A percentile compares a stretch with the other conserved stretches of the same genome.
Evolutionary conservation across 345 rosid species (phyloP).

Genomic region (Theobroma cacao): DNA sequence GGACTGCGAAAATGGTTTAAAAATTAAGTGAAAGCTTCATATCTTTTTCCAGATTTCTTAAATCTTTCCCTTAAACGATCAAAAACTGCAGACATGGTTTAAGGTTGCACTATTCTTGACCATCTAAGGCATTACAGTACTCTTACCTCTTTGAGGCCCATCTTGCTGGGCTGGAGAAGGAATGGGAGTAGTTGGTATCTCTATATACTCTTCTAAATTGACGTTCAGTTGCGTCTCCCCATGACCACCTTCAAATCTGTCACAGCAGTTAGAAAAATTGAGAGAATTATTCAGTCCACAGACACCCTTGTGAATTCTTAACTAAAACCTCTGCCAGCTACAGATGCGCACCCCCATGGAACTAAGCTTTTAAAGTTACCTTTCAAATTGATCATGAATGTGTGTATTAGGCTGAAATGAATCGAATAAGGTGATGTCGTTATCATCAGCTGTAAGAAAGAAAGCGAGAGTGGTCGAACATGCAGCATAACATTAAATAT

Average conservation of each 20-base stretch:
- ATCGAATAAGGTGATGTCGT: slow-evolving; percentile 65
- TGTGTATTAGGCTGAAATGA: slow-evolving; percentile 43
- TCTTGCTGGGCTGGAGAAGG: neutral
- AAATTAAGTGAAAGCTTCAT: neutral
- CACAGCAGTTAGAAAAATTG: neutral
- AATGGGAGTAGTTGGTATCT: neutral
- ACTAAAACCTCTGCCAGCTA: neutral
- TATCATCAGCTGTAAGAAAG: slow-evolving; percentile 59
- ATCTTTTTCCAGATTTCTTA: neutral
- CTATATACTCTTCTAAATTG: slow-evolving; percentile 1
- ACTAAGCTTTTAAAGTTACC: neutral
- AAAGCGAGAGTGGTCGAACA: slow-evolving; percentile 15
- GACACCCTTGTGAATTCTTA: neutral
- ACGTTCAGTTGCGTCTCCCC: neutral
- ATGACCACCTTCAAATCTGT: slow-evolving; percentile 9
- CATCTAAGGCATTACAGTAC: neutral
- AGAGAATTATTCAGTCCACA: neutral
- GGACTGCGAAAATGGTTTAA: neutral
- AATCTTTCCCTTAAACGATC: neutral
- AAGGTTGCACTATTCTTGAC: neutral
- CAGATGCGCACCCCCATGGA: neutral
- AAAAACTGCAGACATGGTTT: neutral
- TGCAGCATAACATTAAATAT: neutral
- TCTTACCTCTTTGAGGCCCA: slow-evolving; percentile 8
- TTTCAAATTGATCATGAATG: slow-evolving; percentile 7